Conservation (phyloP, 2,329 filamentous ascomycete species). For the Epichloe elymi region DNA sequence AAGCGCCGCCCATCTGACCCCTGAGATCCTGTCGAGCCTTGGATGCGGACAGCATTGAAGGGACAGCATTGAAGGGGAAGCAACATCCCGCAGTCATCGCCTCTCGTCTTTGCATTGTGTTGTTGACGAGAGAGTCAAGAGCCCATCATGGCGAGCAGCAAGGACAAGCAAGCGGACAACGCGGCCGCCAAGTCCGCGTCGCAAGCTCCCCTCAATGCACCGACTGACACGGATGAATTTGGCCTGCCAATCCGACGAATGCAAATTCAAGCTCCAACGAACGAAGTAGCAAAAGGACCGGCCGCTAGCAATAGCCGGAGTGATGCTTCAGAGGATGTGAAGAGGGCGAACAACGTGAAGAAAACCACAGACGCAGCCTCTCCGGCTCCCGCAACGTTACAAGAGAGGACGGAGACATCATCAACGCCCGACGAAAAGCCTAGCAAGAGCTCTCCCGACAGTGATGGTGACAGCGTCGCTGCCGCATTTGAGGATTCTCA, state of each 20-base stretch:
- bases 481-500: conserved; percentile 24
- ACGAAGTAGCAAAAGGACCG: conserved; percentile 9
- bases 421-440: neutral
- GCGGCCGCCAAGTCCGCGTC: conserved; percentile 12
- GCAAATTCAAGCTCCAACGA: conserved; percentile 26
- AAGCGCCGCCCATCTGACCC: conserved; percentile 12
- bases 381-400: neutral
- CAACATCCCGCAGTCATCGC: conserved; percentile 1
- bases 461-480: conserved; percentile 22
- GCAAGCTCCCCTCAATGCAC: conserved; percentile 13
- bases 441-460: conserved; percentile 4
- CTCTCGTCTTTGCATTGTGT: conserved; percentile 4
- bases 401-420: neutral
- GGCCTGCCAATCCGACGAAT: conserved; percentile 45
- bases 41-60: conserved; percentile 15
- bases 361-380: neutral
- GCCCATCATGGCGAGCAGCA: conserved; percentile 10
- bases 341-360: neutral
- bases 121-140: conserved; percentile 3
- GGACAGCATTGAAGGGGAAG: conserved; percentile 8
- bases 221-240: conserved; percentile 52
- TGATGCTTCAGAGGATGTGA: neutral
- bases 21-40: conserved; percentile 7
- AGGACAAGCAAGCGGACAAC: conserved; percentile 13
- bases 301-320: neutral